A percentile compares a stretch with the other conserved stretches of the same genome.
Evolutionary conservation across 495 filamentous ascomycete species (phyloP).

Genomic region (Tuber borchii): DNA sequence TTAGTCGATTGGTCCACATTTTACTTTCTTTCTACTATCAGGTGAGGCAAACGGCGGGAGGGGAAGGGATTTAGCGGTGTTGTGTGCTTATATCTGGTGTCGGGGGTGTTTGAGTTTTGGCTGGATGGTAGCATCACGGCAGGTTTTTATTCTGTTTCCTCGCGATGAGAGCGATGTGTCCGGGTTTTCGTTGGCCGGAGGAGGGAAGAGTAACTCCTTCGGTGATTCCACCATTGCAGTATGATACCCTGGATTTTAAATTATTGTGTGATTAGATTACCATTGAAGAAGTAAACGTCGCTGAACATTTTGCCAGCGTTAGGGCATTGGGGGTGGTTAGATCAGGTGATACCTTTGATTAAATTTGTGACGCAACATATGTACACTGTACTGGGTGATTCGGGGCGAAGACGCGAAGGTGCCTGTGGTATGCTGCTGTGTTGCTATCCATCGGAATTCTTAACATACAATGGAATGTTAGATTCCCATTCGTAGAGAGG

Average conservation of each 20-base stretch:
- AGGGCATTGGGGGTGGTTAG: background rate
- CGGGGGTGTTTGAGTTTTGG: background rate
- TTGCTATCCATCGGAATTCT: background rate
- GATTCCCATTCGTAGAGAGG: background rate
- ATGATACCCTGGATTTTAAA: background rate
- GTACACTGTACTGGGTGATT: background rate
- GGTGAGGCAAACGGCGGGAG: conserved; percentile 5
- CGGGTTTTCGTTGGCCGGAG: background rate
- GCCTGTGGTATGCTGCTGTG: background rate
- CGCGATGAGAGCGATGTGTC: background rate
- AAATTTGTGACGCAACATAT: background rate
- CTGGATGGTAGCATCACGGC: background rate
- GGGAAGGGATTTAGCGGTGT: conserved; percentile 19
- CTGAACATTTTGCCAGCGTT: background rate
- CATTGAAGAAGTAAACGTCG: background rate
- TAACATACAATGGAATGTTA: background rate
- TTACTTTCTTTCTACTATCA: conserved; percentile 1
- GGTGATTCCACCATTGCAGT: background rate
- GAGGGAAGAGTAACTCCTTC: background rate
- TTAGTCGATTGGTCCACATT: conserved; percentile 4
- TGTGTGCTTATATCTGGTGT: conserved; percentile 24
- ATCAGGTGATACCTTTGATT: background rate
- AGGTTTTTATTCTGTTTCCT: background rate
- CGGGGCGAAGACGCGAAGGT: background rate
- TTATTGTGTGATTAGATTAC: background rate